Percentiles rank a stretch among this genome's conserved stretches.
phyloP scores from a whole-genome alignment of 805 yeast species.

The Yamadazyma olivae region DNA sequence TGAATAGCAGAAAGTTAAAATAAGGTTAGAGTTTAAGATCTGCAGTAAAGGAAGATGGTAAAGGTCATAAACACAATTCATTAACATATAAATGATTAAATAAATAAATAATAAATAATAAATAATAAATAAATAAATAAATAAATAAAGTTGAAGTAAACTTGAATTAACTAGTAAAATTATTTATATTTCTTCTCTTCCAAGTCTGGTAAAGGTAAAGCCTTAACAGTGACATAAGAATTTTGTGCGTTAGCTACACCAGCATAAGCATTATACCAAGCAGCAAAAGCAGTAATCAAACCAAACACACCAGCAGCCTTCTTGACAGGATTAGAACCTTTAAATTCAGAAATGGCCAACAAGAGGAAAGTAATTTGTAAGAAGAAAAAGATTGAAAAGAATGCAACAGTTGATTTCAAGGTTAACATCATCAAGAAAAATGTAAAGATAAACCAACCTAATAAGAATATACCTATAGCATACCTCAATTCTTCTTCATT shows the following conservation, averaged over 20 bases:
- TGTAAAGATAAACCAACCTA: constrained; percentile 45
- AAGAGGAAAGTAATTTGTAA: constrained; percentile 40
- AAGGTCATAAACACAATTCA: constrained; percentile 1
- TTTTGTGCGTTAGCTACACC: constrained; percentile 58
- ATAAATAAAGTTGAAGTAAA: constrained; percentile 5
- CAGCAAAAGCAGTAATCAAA: constrained; percentile 36
- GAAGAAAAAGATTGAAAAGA: constrained; percentile 39
- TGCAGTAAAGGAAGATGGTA: no score
- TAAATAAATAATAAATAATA: constrained; percentile 4
- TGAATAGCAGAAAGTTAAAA: no score
- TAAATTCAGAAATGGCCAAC: constrained; percentile 38
- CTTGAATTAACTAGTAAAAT: constrained; percentile 1
- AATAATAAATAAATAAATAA: constrained; percentile 5
- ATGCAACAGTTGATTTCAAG: constrained; percentile 42
- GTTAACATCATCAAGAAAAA: constrained; percentile 40
- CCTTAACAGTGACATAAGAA: constrained; percentile 51
- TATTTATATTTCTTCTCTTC: constrained; percentile 10
- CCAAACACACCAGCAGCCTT: constrained; percentile 44
- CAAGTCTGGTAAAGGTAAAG: constrained; percentile 38
- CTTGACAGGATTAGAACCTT: constrained; percentile 26
- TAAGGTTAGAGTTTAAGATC: no score
- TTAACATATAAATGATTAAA: constrained; percentile 3
- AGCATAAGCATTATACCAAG: constrained; percentile 47
- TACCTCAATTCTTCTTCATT: constrained; percentile 21
- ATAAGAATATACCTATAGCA: constrained; percentile 37